These are phyloP conservation scores for Malus sieversii DNA, from an alignment of 306 rosid species.

Conservation along the genomic window DNA sequence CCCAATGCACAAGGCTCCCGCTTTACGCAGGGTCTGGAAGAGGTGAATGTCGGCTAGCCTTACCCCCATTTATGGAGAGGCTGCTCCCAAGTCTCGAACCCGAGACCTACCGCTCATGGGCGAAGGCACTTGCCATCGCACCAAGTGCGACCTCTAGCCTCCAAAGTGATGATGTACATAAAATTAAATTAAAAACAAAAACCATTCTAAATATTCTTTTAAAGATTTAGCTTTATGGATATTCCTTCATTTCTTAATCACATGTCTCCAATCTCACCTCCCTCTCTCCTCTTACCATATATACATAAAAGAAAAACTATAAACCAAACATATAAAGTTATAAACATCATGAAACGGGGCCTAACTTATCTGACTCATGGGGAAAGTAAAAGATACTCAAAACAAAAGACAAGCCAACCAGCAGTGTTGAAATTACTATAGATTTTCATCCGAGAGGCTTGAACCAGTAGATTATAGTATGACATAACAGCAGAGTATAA, in stretches of 20 bases:
- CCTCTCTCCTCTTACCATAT: not conserved
- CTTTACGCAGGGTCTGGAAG: too few relatives aligned
- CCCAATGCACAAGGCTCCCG: too few relatives aligned
- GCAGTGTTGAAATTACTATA: not conserved
- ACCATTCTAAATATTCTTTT: not conserved
- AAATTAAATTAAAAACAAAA: not conserved
- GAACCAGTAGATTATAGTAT: not conserved
- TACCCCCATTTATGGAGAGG: too few relatives aligned
- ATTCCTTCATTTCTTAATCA: not conserved
- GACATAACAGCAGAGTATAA: not conserved
- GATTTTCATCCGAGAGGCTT: not conserved
- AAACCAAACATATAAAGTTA: not conserved
- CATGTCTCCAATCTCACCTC: not conserved
- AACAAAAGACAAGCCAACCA: not conserved
- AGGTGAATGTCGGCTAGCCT: too few relatives aligned
- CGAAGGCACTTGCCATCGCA: too few relatives aligned
- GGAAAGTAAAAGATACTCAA: not conserved
- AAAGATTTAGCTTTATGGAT: not conserved
- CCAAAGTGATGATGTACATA: not conserved
- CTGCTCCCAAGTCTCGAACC: too few relatives aligned
- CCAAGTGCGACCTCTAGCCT: too few relatives aligned
- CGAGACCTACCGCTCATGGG: too few relatives aligned
- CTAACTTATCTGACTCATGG: not conserved
- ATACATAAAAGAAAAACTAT: not conserved
- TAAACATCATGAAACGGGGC: not conserved